Base-by-base conservation (phyloP, 352 stramenopile species). In the Peronospora belbahrii region DNA sequence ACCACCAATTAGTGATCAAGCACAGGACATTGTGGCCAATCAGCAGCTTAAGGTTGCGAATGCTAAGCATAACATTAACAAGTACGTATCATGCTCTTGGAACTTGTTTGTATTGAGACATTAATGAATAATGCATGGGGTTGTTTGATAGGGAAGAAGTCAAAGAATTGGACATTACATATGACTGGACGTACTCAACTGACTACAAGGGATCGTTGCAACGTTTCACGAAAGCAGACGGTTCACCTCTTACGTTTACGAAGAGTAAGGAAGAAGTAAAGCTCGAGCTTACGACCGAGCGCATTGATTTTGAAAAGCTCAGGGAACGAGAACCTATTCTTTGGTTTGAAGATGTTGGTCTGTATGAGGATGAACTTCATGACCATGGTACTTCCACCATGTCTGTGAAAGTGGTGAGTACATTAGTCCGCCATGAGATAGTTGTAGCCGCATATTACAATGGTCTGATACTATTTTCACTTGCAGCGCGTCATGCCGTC, bases 341-440 rank as follows among this genome's bases (percentile, higher is more conserved):
- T 14, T 92, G 80, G 80, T 88, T 86, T 33, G 77, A 89, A 39
- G 80, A 89, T 32, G 74, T 92, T 14, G 67, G 57, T 8, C 59
- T 92, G 6, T 92, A 83, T 30, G 80, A 92, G 44, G 80, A 89
- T 39, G 80, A 92, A 42, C 74, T 92, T 10, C 77, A 92, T 54
- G 80, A 92, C 44, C 74, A 92, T 59, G 80, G 80, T 45, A 64
- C 72, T 30, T 88, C 79, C 6, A 65, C 70, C 40, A 88, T 87
- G 73, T 83, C 74, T 14, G 70, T 91, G 36, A 87, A 87, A 83
- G 72, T 91, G 70, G 79, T 91, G 50, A 19, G 74, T 67, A n/a
- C n/a, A n/a, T 36, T 14, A 2, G n/a, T 8, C 17, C 2, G 15
- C 4, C n/a, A 28, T 18, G 10, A 6, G 19, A 34, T 39, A 14